Conservation (phyloP, 1,284 basidiomycete genomes). For the Gymnopus androsaceus region DNA sequence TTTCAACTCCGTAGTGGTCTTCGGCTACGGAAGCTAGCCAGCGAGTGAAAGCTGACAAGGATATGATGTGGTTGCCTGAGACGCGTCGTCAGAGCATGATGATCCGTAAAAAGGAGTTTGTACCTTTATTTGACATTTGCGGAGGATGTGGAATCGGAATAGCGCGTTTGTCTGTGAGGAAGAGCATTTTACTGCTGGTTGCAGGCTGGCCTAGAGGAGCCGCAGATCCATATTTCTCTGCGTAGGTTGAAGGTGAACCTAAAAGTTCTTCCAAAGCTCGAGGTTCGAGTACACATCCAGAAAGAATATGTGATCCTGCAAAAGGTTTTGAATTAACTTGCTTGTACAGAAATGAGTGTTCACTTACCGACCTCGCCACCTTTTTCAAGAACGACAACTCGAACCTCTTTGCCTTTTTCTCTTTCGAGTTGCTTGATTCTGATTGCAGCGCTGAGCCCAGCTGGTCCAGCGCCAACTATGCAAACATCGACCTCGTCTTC, state of each 20-base stretch:
- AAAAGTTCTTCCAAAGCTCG: slow-evolving; percentile 90
- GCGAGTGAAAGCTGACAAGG: slow-evolving; percentile 84
- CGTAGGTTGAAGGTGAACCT: slow-evolving; percentile 46
- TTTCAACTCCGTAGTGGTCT: slow-evolving; percentile 86
- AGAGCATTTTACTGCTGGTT: slow-evolving; percentile 84
- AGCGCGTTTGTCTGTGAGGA: slow-evolving; percentile 66
- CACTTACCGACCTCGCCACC: slow-evolving; percentile 88
- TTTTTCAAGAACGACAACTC: slow-evolving; percentile 96
- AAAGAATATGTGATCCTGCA: slow-evolving; percentile 91
- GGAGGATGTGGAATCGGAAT: slow-evolving; percentile 95
- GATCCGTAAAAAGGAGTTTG: neutral
- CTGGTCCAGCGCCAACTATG: slow-evolving; percentile 95
- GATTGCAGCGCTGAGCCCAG: slow-evolving; percentile 95
- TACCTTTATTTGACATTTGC: slow-evolving; percentile 91
- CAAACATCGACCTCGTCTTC: slow-evolving; percentile 94
- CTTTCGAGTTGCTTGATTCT: slow-evolving; percentile 91
- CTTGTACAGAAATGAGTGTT: neutral
- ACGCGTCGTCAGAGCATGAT: neutral
- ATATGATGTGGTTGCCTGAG: slow-evolving; percentile 84
- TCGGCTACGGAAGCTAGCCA: slow-evolving; percentile 93
- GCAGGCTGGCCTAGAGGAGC: slow-evolving; percentile 75
- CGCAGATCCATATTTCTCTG: slow-evolving; percentile 17
- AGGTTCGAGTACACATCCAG: slow-evolving; percentile 95
- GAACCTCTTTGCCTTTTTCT: slow-evolving; percentile 77
- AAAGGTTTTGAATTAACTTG: neutral